A percentile compares a stretch with the other conserved stretches of the same genome.
These are phyloP conservation scores for Aspergillus japonicus DNA, from an alignment of 2,329 filamentous ascomycete genomes.

Conservation along the genomic window DNA sequence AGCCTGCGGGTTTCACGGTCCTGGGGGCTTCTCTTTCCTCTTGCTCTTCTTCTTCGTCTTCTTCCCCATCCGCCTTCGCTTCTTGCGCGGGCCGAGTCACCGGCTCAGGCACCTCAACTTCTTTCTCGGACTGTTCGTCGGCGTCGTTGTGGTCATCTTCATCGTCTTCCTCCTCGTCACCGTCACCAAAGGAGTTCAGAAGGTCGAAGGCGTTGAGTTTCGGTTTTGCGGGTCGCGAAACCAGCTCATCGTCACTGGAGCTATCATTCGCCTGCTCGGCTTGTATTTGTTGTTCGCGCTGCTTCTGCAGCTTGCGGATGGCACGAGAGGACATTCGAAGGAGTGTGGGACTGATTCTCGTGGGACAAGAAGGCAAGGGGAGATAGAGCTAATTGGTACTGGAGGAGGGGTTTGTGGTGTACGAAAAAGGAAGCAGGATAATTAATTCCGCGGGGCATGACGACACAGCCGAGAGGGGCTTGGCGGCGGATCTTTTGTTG, in stretches of 20 bases:
- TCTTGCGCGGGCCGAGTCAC: conserved; percentile 11
- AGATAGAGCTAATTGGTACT: background rate
- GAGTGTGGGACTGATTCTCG: background rate
- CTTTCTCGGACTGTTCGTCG: conserved; percentile 34
- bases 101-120: conserved; percentile 9
- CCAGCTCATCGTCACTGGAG: conserved; percentile 42
- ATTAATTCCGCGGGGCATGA: conserved; percentile 32
- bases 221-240: conserved; percentile 34
- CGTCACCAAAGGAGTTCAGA: conserved; percentile 45
- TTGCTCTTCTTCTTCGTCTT: conserved; percentile 7
- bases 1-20: conserved; percentile 21
- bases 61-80: conserved; percentile 18
- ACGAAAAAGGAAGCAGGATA: background rate
- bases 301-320: conserved; percentile 62
- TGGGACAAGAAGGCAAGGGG: background rate
- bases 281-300: conserved; percentile 55
- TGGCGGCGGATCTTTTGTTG: conserved; percentile 19
- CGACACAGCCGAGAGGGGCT: conserved; percentile 28
- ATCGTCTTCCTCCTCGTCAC: conserved; percentile 23
- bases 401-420: background rate
- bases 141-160: conserved; percentile 41
- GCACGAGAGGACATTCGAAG: conserved; percentile 62
- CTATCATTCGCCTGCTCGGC: conserved; percentile 38
- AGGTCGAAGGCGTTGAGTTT: conserved; percentile 57
- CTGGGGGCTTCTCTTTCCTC: conserved; percentile 15